phyloP scores from a whole-genome alignment of 257 asterid species.

The Nicotiana benthamiana region DNA sequence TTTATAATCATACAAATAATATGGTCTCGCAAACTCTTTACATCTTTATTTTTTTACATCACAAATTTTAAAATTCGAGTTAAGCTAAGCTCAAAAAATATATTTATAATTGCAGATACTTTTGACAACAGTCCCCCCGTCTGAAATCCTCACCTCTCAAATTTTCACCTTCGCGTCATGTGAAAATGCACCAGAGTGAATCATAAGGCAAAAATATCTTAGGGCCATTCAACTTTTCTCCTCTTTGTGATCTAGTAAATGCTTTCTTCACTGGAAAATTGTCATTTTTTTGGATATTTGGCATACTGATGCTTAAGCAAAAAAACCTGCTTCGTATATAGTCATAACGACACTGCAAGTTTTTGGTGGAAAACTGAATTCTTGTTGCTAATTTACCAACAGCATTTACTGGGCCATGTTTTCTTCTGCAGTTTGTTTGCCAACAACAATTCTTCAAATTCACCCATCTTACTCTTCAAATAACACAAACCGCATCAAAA shows the following conservation, averaged over 20 bases:
- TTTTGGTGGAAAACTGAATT: background rate
- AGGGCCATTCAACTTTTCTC: background rate
- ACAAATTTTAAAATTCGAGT: no score
- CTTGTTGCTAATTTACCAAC: background rate
- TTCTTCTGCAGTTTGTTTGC: constrained; percentile 28
- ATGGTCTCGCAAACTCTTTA: no score
- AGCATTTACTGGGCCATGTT: constrained; percentile 31
- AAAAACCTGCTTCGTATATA: background rate
- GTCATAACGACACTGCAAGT: background rate
- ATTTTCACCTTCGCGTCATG: background rate
- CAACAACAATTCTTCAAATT: constrained; percentile 18
- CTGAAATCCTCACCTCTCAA: background rate
- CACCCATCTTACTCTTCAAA: constrained; percentile 12
- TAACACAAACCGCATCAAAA: constrained; percentile 6
- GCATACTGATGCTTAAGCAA: background rate
- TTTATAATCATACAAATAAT: no score
- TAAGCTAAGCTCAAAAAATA: no score
- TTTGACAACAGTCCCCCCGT: background rate
- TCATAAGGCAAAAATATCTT: background rate
- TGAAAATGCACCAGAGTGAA: background rate
- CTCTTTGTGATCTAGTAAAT: background rate
- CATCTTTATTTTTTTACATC: no score
- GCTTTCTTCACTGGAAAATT: background rate
- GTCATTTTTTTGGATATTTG: background rate
- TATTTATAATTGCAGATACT: no score